These are phyloP conservation scores for Ophiosphaerella narmari DNA, from an alignment of 2,329 filamentous ascomycete species.

Conservation along the genomic window DNA sequence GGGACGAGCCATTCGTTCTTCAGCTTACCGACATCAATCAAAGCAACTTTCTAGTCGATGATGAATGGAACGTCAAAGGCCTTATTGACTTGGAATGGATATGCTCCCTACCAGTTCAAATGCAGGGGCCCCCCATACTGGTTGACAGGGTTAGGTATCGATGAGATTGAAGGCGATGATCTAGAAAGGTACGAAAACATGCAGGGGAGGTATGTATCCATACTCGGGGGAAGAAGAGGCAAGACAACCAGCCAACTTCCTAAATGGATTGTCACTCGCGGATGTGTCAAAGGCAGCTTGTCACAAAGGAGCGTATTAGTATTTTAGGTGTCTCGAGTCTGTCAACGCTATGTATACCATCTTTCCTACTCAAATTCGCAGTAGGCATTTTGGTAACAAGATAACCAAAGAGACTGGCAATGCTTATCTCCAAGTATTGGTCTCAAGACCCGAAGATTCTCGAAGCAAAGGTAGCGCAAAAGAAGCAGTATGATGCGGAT, in stretches of 20 bases:
- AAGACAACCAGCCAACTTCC: not conserved
- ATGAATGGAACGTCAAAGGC: conserved; percentile 42
- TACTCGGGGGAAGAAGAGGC: not conserved
- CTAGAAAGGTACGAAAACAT: not conserved
- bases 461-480: not conserved
- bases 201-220: not conserved
- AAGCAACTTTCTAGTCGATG: conserved; percentile 47
- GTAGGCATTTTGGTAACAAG: not conserved
- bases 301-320: not conserved
- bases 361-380: not conserved
- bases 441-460: not conserved
- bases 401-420: not conserved
- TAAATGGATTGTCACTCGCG: not conserved
- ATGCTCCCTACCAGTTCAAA: conserved; percentile 36
- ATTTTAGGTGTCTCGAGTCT: not conserved
- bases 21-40: conserved; percentile 47
- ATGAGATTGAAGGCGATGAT: not conserved
- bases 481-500: not conserved
- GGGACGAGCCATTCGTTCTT: not conserved
- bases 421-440: not conserved
- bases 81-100: conserved; percentile 46
- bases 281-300: not conserved
- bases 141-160: conserved; percentile 18
- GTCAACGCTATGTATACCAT: not conserved
- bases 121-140: conserved; percentile 33